Base-by-base conservation (phyloP, 2,329 filamentous ascomycete species). In the Zopfia rhizophila region DNA sequence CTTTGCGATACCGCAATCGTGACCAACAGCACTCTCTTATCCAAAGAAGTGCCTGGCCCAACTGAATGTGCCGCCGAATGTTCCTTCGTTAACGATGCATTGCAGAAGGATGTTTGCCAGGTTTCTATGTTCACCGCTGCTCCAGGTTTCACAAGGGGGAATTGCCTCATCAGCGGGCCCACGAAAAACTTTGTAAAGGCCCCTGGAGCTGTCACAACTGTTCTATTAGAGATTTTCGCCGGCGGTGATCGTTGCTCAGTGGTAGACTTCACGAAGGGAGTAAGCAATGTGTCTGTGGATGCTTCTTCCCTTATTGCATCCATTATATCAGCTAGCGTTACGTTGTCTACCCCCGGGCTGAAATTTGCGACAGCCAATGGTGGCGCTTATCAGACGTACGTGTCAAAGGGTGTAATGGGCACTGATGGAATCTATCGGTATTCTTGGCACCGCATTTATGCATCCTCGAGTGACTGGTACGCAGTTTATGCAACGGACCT, bases 51-150 rank as follows among this genome's bases (percentile, higher is more conserved):
- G 3, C 51, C 61, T 2, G 53, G 53, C 33, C 45, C 53, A 14
- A 64, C 61, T 7, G 53, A 58, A 3, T 68, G 65, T 38, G 55
- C 61, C 38, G 59, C 53, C 8, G 56, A 63, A 45, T 69, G 66
- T 35, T 66, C 66, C 7, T 48, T 60, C 13, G 22, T 65, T 10
- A 66, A 69, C 25, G 49, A 61, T 13, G 42, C 40, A 11, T 51
- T 54, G 13, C 51, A 53, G 14, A 45, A 55, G n/a, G 52, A 58
- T 14, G 46, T 55, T 4, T 68, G 66, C 35, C 42, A 59, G 31
- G 53, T 48, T 23, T 58, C 60, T 5, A 51, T 54, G 1, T 69
- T 65, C 39, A 51, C 50, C 8, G 48, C 59, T 11, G 48, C 51
- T 13, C 51, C 53, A 11, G 57, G 58, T 21, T 45, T 51, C 14